Evolutionary conservation across 441 rosid genomes (phyloP).

Genomic region (Erodium moschatum): DNA sequence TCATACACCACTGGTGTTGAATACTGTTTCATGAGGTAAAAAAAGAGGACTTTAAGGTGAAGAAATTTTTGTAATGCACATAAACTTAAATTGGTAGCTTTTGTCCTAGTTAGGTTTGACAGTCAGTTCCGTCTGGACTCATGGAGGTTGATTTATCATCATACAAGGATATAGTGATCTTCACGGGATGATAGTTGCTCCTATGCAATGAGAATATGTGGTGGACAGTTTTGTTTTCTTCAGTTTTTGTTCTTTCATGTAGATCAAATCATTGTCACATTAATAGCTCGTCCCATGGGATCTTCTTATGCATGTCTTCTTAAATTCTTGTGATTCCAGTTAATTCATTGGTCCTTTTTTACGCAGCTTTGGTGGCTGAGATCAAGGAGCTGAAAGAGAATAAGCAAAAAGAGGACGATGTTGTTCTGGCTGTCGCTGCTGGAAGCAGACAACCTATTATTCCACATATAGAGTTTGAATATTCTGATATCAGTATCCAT

Average conservation of each 20-base stretch:
- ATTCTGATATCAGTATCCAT: slow-evolving; percentile 72
- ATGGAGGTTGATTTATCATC: too few relatives aligned
- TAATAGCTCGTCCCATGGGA: background rate
- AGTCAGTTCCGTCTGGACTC: too few relatives aligned
- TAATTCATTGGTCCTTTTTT: slow-evolving; percentile 18
- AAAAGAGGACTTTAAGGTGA: background rate
- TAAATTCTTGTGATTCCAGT: background rate
- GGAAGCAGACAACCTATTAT: slow-evolving; percentile 60
- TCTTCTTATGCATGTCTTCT: background rate
- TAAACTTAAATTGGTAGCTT: too few relatives aligned
- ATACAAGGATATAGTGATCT: background rate
- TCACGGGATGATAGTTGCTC: background rate
- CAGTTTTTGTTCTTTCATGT: background rate
- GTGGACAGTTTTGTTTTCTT: background rate
- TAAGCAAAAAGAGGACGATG: slow-evolving; percentile 67
- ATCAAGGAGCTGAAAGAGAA: slow-evolving; percentile 78
- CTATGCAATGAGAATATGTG: background rate
- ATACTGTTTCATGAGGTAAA: background rate
- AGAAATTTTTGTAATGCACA: background rate
- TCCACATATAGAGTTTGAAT: slow-evolving; percentile 71
- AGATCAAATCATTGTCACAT: background rate
- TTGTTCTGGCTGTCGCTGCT: slow-evolving; percentile 75
- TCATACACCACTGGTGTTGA: background rate
- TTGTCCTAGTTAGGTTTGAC: too few relatives aligned
- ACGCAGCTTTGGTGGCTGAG: slow-evolving; percentile 75